A percentile compares a stretch with the other conserved stretches of the same genome.
These are phyloP conservation scores for Moricandia moricandioides DNA, from an alignment of 345 rosid species.

Conservation along the genomic window DNA sequence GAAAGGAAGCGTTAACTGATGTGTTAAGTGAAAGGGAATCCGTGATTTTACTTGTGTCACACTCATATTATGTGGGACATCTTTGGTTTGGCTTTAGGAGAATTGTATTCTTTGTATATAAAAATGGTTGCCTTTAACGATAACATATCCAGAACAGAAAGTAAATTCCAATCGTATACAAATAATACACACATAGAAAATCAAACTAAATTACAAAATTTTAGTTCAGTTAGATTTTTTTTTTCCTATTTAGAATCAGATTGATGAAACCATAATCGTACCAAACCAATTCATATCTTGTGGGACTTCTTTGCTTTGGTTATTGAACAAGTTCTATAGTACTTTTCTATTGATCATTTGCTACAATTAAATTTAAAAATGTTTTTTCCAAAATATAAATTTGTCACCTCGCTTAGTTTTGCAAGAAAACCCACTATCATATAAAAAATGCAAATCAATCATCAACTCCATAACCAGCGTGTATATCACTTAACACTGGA, in stretches of 20 bases:
- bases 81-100: slow-evolving; percentile 1
- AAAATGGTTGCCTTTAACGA: background rate
- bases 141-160: background rate
- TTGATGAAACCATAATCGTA: background rate
- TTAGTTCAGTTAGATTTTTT: background rate
- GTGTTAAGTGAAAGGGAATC: slow-evolving; percentile 4
- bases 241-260: background rate
- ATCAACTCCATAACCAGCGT: no score
- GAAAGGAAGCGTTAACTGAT: slow-evolving; percentile 9
- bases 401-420: background rate
- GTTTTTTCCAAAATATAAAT: no score
- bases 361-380: background rate
- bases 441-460: no score
- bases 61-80: slow-evolving; percentile 26
- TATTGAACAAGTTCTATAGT: slow-evolving; percentile 1
- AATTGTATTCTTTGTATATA: background rate
- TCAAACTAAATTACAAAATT: background rate
- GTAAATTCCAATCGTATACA: background rate
- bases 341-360: background rate
- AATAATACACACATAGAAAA: background rate
- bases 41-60: slow-evolving; percentile 15
- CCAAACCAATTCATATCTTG: slow-evolving; percentile 1
- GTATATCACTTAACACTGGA: background rate
- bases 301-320: slow-evolving; percentile 19
- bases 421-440: background rate